Percentiles rank a stretch among this genome's conserved stretches.
Evolutionary conservation across 2,329 filamentous ascomycete species (phyloP).

Genomic region (Raffaelea ambrosiae): DNA sequence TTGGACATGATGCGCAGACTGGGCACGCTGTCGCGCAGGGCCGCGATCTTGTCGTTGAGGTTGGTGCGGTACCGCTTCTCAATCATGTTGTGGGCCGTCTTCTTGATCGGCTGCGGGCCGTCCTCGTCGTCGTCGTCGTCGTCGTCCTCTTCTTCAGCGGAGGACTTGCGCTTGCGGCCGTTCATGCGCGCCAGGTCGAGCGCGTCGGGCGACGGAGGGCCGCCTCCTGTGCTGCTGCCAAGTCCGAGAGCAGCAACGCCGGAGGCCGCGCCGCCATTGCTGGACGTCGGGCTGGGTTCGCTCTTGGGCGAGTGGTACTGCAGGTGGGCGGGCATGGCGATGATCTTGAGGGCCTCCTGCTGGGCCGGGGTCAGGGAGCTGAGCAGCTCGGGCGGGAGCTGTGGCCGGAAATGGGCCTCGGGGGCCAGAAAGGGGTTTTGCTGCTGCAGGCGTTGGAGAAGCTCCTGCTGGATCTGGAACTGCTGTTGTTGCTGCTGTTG

Average conservation of each 20-base stretch:
- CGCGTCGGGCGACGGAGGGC: slow-evolving; percentile 52
- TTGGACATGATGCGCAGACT: slow-evolving; percentile 79
- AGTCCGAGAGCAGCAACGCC: background rate
- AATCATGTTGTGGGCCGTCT: slow-evolving; percentile 97
- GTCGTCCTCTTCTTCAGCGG: slow-evolving; percentile 50
- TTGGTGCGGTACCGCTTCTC: slow-evolving; percentile 96
- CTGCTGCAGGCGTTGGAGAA: slow-evolving; percentile 25
- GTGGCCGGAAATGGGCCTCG: slow-evolving; percentile 19
- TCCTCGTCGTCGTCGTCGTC: slow-evolving; percentile 53
- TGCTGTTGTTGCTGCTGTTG: slow-evolving; percentile 16
- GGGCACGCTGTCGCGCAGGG: slow-evolving; percentile 83
- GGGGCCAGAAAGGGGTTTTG: slow-evolving; percentile 17
- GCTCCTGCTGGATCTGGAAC: slow-evolving; percentile 21
- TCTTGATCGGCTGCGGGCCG: slow-evolving; percentile 58
- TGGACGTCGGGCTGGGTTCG: slow-evolving; percentile 50
- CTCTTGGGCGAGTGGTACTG: slow-evolving; percentile 52
- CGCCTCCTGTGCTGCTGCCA: slow-evolving; percentile 4
- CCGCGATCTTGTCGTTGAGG: slow-evolving; percentile 93
- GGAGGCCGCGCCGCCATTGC: slow-evolving; percentile 34
- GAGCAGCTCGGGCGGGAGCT: slow-evolving; percentile 23
- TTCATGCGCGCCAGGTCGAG: slow-evolving; percentile 33
- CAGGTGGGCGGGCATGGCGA: slow-evolving; percentile 56
- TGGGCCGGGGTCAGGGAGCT: slow-evolving; percentile 46
- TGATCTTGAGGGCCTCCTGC: slow-evolving; percentile 52
- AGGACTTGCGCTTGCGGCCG: slow-evolving; percentile 62